These are phyloP conservation scores for Oxyria digyna DNA, from an alignment of 148 eudicot genomes.

Conservation along the genomic window DNA sequence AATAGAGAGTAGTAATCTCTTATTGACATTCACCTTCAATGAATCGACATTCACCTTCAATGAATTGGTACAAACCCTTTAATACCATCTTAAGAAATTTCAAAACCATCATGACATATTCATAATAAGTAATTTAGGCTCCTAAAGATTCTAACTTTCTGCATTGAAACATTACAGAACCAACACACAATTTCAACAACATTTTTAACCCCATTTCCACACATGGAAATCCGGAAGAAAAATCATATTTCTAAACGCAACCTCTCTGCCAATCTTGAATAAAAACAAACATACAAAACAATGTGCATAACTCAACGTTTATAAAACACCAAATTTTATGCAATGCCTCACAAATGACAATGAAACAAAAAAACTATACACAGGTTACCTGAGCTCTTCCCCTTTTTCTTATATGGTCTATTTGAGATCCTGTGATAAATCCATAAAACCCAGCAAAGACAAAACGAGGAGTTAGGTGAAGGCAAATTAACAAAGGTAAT, in stretches of 20 bases:
- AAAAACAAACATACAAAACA: no score
- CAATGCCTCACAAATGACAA: no score
- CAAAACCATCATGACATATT: neutral
- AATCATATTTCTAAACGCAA: no score
- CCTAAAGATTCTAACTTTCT: neutral
- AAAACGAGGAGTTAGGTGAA: conserved; percentile 17
- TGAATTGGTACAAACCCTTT: conserved; percentile 19
- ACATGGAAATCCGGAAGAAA: no score
- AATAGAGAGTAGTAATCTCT: conserved; percentile 23
- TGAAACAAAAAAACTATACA: no score
- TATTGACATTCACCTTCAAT: conserved; percentile 18
- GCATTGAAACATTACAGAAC: neutral
- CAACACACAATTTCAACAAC: no score
- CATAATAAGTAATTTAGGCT: neutral
- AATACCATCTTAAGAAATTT: conserved; percentile 14
- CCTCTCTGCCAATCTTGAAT: no score
- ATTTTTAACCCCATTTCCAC: no score
- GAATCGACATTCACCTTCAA: conserved; percentile 20
- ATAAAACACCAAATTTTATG: no score
- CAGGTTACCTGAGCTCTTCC: conserved; percentile 27
- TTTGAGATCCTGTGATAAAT: conserved; percentile 32
- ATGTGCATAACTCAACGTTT: no score
- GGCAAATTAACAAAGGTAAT: neutral
- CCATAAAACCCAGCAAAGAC: conserved; percentile 36
- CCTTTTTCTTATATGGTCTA: conserved; percentile 23